A percentile compares a stretch with the other conserved stretches of the same genome.
These are phyloP conservation scores for Tylopilus vinaceipallidus DNA, from an alignment of 768 basidiomycete genomes.

Conservation along the genomic window DNA sequence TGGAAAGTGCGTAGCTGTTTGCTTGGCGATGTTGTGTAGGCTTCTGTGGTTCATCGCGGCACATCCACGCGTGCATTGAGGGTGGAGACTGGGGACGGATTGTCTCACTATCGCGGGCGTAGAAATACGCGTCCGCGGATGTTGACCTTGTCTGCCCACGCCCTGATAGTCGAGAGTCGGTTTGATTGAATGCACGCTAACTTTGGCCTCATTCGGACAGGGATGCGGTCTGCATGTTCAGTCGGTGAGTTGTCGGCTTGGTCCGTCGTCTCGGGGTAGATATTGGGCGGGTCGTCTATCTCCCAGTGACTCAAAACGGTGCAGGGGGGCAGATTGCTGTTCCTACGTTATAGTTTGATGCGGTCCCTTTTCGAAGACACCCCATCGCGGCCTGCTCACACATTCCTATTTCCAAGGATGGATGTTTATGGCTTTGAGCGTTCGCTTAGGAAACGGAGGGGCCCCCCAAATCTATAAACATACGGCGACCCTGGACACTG, in stretches of 20 bases:
- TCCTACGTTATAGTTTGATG: conserved; percentile 34
- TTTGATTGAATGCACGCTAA: conserved; percentile 7
- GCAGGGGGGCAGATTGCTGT: conserved; percentile 13
- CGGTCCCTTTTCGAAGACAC: conserved; percentile 36
- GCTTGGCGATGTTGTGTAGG: conserved; percentile 25
- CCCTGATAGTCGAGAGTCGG: neutral
- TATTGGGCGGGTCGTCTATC: conserved; percentile 18
- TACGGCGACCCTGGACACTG: conserved; percentile 24
- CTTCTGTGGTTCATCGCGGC: conserved; percentile 20
- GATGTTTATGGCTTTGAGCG: conserved; percentile 8
- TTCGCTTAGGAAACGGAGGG: conserved; percentile 23
- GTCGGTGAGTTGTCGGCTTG: conserved; percentile 42
- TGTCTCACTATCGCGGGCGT: conserved; percentile 10
- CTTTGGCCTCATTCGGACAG: conserved; percentile 34
- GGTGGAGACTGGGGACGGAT: conserved; percentile 15
- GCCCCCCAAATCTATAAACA: conserved; percentile 27
- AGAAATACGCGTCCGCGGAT: conserved; percentile 14
- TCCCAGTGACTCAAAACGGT: conserved; percentile 3
- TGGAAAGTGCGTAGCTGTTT: conserved; percentile 55
- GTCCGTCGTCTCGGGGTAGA: conserved; percentile 11
- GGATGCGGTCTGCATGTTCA: conserved; percentile 72
- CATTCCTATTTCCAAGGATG: conserved; percentile 15
- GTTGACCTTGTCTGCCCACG: conserved; percentile 13
- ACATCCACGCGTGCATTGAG: conserved; percentile 15
- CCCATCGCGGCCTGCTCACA: conserved; percentile 28